Percentiles rank a stretch among this genome's conserved stretches.
Evolutionary conservation across 2,329 filamentous ascomycete genomes (phyloP).

Genomic region (Rhinocladiella mackenziei): DNA sequence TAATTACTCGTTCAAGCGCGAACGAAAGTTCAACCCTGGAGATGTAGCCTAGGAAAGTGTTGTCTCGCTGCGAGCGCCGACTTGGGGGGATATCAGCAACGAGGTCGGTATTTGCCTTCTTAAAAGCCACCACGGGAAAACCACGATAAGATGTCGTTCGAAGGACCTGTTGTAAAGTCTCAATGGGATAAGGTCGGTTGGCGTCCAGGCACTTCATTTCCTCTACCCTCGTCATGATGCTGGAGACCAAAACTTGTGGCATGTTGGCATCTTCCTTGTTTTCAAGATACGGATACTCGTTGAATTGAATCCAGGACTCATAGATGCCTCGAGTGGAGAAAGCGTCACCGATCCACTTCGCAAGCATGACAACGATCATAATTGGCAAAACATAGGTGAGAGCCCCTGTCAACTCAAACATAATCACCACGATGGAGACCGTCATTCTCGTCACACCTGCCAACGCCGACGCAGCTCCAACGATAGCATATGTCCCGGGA

Average conservation of each 20-base stretch:
- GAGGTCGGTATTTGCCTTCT: constrained; percentile 1
- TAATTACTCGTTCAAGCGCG: constrained; percentile 57
- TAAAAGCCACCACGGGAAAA: constrained; percentile 70
- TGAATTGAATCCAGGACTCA: constrained; percentile 95
- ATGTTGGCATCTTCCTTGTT: constrained; percentile 75
- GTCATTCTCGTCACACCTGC: constrained; percentile 94
- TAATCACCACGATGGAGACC: constrained; percentile 97
- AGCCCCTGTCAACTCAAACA: constrained; percentile 96
- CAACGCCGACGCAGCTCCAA: constrained; percentile 90
- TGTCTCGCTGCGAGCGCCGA: constrained; percentile 33
- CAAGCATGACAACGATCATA: constrained; percentile 98
- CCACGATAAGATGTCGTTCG: constrained; percentile 74
- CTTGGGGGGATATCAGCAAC: constrained; percentile 5
- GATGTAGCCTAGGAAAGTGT: constrained; percentile 85
- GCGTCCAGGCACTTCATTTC: constrained; percentile 85
- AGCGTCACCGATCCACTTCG: constrained; percentile 96
- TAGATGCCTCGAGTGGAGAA: constrained; percentile 93
- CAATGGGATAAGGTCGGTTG: constrained; percentile 74
- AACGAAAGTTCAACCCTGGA: constrained; percentile 84
- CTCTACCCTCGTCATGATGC: constrained; percentile 89
- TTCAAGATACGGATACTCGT: constrained; percentile 92
- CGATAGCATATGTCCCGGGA: constrained; percentile 92
- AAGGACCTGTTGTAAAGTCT: constrained; percentile 67
- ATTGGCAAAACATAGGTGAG: constrained; percentile 95
- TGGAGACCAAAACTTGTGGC: constrained; percentile 78